Evolutionary conservation across 345 rosid genomes (phyloP), one percentile per base, ranked within the genome.

Genomic region (Populus euphratica): DNA sequence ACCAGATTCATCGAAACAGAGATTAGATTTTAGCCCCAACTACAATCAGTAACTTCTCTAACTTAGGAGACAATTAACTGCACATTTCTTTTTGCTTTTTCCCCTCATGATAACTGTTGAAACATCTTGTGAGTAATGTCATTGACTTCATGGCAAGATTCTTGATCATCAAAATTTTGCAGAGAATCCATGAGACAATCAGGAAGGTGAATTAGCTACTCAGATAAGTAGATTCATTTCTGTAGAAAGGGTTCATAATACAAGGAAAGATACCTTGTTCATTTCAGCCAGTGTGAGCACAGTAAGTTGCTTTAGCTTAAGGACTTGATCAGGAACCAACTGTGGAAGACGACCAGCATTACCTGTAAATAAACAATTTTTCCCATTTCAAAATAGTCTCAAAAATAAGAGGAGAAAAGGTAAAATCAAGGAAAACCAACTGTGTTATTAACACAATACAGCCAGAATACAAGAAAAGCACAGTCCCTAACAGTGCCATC

Each of bases 261-360:
- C 31, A 44, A 54, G 27, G 8, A 68, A 73, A 6, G 0, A 74
- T 71, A 96, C 99, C 98, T 96, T 93, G 77, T 88, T 89, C 31
- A 92, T 87, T 86, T 91, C 98, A 20, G 98, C 98, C 59, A 92
- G 91, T 59, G 97, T 90, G 76, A 96, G 99, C 59, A 96, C 91
- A 72, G 99, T 93, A 39, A 96, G 97, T 85, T 94, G 98, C 85
- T 91, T 96, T 63, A 92, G 85, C 90, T 96, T 96, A 33, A 91
- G 92, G 81, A 89, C 84, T 87, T 96, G 99, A 67, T 88, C 94
- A 81, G 97, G 91, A 81, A 76, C 77, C 87, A 96, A 75, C 29
- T 78, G 89, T 2, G 93, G 97, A 76, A 93, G 86, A 75, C 68
- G 83, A 50, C 70, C 81, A 63, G 86, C 80, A 79, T 88, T 89